Conservation (phyloP, 1,284 basidiomycete genomes). For the Phellinidium pouzarii region DNA sequence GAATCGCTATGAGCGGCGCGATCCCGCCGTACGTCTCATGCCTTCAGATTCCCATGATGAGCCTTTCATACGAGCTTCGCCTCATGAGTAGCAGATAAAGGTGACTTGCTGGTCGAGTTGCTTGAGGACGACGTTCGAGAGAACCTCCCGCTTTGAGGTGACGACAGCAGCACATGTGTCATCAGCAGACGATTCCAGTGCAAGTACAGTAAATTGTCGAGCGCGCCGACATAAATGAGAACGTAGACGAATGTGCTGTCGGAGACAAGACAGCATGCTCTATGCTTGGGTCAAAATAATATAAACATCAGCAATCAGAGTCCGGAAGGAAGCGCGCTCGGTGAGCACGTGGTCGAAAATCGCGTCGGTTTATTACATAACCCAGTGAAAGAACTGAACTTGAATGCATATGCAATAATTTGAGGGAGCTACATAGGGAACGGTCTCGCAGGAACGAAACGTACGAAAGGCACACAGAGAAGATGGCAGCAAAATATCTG, state of each 20-base stretch:
- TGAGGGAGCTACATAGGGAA: too few species aligned
- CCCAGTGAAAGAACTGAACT: too few species aligned
- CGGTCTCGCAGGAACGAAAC: too few species aligned
- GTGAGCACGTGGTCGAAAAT: too few species aligned
- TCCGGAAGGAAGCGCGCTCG: too few species aligned
- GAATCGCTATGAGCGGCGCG: constrained; percentile 71
- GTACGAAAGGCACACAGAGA: too few species aligned
- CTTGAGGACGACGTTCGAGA: constrained; percentile 78
- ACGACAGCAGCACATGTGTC: constrained; percentile 86
- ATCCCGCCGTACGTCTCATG: constrained; percentile 76
- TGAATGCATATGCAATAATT: too few species aligned
- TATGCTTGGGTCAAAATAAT: too few species aligned
- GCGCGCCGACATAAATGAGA: neutral
- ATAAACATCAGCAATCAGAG: too few species aligned
- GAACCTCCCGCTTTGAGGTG: constrained; percentile 55
- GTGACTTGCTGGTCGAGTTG: constrained; percentile 56
- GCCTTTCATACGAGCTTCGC: neutral
- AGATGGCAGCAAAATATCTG: too few species aligned
- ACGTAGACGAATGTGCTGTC: neutral
- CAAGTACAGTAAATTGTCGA: constrained; percentile 62
- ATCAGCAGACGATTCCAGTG: constrained; percentile 81
- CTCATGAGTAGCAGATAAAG: neutral
- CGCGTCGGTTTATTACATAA: too few species aligned
- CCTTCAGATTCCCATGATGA: constrained; percentile 30
- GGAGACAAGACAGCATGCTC: constrained; percentile 4